Percentiles rank a stretch among this genome's conserved stretches.
Conservation (phyloP, 805 yeast genomes). For the Hyphopichia homilentoma region DNA sequence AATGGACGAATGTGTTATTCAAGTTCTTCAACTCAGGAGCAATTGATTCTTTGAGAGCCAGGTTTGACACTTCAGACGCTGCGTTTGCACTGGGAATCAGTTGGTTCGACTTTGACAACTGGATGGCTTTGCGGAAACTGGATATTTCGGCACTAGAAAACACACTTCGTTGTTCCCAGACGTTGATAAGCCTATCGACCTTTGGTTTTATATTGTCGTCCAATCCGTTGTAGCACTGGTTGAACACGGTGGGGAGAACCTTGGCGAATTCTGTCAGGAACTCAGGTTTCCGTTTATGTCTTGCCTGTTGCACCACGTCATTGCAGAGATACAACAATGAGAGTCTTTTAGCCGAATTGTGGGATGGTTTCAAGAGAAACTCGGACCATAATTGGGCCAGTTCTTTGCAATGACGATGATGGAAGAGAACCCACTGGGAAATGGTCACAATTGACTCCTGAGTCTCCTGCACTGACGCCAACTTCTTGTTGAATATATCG, state of each 20-base stretch:
- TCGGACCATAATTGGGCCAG: conserved; percentile 35
- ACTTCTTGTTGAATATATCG: conserved; percentile 30
- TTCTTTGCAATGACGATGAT: conserved; percentile 37
- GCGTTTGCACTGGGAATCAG: conserved; percentile 1
- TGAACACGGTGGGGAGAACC: conserved; percentile 42
- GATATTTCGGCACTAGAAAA: conserved; percentile 29
- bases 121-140: conserved; percentile 22
- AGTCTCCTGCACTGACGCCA: conserved; percentile 38
- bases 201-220: conserved; percentile 41
- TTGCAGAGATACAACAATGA: conserved; percentile 69
- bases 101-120: conserved; percentile 13
- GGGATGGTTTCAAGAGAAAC: conserved; percentile 13
- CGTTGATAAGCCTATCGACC: conserved; percentile 48
- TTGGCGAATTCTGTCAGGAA: conserved; percentile 55
- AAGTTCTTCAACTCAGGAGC: conserved; percentile 30
- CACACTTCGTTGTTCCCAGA: conserved; percentile 55
- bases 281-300: conserved; percentile 56
- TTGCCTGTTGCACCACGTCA: conserved; percentile 78
- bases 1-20: conserved; percentile 25
- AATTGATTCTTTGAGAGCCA: conserved; percentile 6
- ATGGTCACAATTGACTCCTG: conserved; percentile 45
- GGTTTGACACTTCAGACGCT: not conserved
- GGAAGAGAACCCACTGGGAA: conserved; percentile 45
- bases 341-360: conserved; percentile 37
- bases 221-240: conserved; percentile 23